These are phyloP conservation scores for Ormosia semicastrata DNA, from an alignment of 306 rosid species.

Conservation along the genomic window DNA sequence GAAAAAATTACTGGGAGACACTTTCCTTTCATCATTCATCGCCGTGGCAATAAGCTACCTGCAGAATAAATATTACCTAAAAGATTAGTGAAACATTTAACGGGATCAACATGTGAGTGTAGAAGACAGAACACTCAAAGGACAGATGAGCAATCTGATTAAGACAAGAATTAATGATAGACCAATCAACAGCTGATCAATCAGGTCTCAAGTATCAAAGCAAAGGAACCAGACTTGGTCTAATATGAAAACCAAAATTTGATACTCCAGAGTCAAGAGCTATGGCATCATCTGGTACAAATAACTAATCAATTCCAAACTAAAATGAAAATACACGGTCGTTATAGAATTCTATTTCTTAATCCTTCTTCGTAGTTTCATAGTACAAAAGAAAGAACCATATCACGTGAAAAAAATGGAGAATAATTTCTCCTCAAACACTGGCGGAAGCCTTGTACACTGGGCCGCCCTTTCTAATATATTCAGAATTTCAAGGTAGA, in stretches of 20 bases:
- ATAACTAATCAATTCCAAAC: neutral
- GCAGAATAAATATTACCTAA: conserved; percentile 22
- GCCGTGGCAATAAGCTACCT: conserved; percentile 43
- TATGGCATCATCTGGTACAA: neutral
- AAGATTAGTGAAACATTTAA: neutral
- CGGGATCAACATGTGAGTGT: neutral
- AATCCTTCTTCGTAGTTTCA: neutral
- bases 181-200: neutral
- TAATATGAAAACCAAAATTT: neutral
- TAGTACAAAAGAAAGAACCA: neutral
- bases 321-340: neutral
- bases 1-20: conserved; percentile 16
- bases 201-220: conserved; percentile 8
- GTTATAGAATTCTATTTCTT: neutral
- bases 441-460: neutral
- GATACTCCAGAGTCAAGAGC: neutral
- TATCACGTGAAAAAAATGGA: neutral
- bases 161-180: neutral
- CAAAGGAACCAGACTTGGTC: neutral
- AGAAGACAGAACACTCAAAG: neutral
- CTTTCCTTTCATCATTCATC: conserved; percentile 39
- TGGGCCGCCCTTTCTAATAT: neutral
- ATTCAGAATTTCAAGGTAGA: neutral
- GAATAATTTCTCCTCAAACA: neutral
- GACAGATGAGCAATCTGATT: neutral